Conservation (phyloP, 257 asterid species). For the Solanum pennellii region DNA sequence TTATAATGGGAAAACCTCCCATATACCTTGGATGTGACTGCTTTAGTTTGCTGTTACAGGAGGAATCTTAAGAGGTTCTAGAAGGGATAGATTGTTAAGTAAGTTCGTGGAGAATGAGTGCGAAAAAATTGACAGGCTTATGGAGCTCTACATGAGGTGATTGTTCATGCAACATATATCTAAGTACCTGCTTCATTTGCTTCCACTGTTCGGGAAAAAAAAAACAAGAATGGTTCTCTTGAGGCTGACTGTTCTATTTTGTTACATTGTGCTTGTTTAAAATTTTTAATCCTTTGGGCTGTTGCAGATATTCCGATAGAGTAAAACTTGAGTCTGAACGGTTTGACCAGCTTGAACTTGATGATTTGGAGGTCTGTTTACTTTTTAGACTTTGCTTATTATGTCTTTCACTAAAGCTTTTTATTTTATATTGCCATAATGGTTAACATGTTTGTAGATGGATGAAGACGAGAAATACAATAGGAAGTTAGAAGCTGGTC, state of each 20-base stretch:
- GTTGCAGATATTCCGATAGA: slow-evolving; percentile 69
- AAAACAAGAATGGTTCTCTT: neutral
- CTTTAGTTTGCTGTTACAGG: slow-evolving; percentile 24
- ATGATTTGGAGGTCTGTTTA: slow-evolving; percentile 68
- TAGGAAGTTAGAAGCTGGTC: slow-evolving; percentile 82
- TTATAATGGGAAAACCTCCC: neutral
- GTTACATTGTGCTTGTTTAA: neutral
- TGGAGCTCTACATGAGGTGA: slow-evolving; percentile 96
- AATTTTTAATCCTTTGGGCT: neutral
- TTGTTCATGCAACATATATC: neutral
- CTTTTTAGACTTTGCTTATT: neutral
- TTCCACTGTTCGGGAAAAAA: neutral
- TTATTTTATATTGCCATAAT: neutral
- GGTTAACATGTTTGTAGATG: slow-evolving; percentile 37
- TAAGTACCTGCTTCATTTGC: neutral
- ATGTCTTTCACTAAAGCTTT: neutral
- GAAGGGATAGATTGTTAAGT: slow-evolving; percentile 84
- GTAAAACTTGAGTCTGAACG: slow-evolving; percentile 70
- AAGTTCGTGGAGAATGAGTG: slow-evolving; percentile 95
- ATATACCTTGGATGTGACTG: neutral
- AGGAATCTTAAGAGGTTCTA: slow-evolving; percentile 92
- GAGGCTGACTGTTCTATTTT: neutral
- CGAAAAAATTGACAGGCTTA: slow-evolving; percentile 92
- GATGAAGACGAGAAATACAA: slow-evolving; percentile 88
- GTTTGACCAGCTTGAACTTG: slow-evolving; percentile 54